Percentiles rank a stretch among this genome's conserved stretches.
These are phyloP conservation scores for Hypoxylon sp. DNA, from an alignment of 2,329 filamentous ascomycete genomes.

Conservation along the genomic window DNA sequence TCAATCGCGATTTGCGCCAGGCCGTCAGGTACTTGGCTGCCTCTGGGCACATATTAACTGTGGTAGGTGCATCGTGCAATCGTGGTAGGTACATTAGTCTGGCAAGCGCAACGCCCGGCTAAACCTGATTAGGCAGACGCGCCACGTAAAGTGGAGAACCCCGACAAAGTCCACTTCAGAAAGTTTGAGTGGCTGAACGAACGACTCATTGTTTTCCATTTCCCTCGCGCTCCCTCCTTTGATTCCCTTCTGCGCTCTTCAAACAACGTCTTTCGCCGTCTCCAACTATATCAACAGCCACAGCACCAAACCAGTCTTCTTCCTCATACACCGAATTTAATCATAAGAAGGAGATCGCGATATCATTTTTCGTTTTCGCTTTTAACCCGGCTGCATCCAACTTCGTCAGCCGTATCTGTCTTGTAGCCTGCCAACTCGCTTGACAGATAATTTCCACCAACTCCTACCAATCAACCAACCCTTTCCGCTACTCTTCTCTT, in stretches of 20 bases:
- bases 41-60: too few relatives aligned
- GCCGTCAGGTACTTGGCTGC: not conserved
- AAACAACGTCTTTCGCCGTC: conserved; percentile 16
- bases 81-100: not conserved
- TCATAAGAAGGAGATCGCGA: conserved; percentile 35
- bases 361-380: conserved; percentile 38
- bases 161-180: not conserved
- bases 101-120: not conserved
- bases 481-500: conserved; percentile 20
- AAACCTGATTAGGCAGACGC: conserved; percentile 6
- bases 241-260: conserved; percentile 31
- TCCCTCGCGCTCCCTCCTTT: conserved; percentile 36
- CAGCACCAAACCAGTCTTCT: conserved; percentile 15
- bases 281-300: conserved; percentile 32
- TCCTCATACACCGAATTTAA: conserved; percentile 41
- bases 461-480: conserved; percentile 13
- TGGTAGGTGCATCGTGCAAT: too few relatives aligned
- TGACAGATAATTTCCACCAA: conserved; percentile 29
- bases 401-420: conserved; percentile 51
- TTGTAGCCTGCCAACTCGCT: conserved; percentile 24
- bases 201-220: conserved; percentile 39
- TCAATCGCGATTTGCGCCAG: not conserved
- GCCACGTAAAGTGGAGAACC: conserved; percentile 32
- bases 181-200: conserved; percentile 15
- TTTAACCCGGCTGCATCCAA: conserved; percentile 54